Conservation (phyloP, 805 yeast genomes). For the Candida nitratophila region DNA sequence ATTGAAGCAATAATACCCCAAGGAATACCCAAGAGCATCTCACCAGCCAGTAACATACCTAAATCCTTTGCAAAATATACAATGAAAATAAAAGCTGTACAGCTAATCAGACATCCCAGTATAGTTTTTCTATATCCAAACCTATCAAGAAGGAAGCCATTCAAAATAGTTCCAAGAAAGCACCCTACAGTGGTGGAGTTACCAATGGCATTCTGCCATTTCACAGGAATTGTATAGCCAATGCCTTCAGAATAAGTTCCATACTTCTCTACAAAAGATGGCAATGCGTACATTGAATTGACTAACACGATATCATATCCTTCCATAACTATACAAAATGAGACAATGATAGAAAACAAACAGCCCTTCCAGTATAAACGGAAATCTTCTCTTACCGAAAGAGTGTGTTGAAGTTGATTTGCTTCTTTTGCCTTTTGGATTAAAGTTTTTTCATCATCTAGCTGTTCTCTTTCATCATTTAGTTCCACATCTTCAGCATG, state of each 20-base stretch:
- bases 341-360: conserved; percentile 29
- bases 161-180: conserved; percentile 25
- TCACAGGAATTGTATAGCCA: conserved; percentile 24
- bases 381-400: conserved; percentile 2
- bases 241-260: conserved; percentile 18
- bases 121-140: conserved; percentile 28
- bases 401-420: conserved; percentile 1
- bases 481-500: conserved; percentile 3
- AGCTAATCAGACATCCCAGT: conserved; percentile 24
- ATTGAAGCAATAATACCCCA: conserved; percentile 37
- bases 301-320: conserved; percentile 29
- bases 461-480: neutral
- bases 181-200: conserved; percentile 28
- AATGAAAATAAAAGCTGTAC: conserved; percentile 21
- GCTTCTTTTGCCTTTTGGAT: conserved; percentile 4
- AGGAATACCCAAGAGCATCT: conserved; percentile 34
- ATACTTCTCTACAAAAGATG: conserved; percentile 29
- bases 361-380: conserved; percentile 24
- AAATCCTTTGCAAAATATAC: conserved; percentile 32
- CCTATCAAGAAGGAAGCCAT: conserved; percentile 15
- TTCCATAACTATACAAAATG: conserved; percentile 29
- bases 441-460: conserved; percentile 3
- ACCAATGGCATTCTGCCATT: conserved; percentile 39
- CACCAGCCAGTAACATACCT: conserved; percentile 32
- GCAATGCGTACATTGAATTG: conserved; percentile 34